Conservation (phyloP, 139 green algal genomes). For the Coelastrella sp. region DNA sequence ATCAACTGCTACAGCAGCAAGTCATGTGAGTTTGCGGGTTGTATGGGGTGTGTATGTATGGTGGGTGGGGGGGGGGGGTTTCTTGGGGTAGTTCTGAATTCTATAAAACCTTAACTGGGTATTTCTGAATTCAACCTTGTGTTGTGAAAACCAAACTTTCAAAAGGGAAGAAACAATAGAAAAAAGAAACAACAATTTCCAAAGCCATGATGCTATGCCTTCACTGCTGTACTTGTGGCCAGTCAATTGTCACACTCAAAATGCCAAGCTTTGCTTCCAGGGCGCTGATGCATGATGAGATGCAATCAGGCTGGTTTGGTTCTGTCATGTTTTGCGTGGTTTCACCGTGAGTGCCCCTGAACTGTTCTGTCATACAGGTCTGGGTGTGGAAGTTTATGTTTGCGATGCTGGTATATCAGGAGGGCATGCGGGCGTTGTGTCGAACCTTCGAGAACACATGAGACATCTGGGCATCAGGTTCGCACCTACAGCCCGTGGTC, state of each 20-base stretch:
- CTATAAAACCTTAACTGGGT: too few relatives aligned
- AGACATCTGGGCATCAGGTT: neutral
- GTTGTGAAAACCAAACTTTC: too few relatives aligned
- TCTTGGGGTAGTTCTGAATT: too few relatives aligned
- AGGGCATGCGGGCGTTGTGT: neutral
- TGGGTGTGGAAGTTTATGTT: neutral
- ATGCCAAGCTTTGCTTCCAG: neutral
- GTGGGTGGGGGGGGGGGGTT: too few relatives aligned
- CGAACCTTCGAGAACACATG: neutral
- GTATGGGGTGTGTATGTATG: too few relatives aligned
- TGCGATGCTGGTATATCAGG: neutral
- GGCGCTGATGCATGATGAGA: neutral
- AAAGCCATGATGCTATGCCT: too few relatives aligned
- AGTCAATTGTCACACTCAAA: conserved; percentile 3
- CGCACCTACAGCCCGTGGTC: neutral
- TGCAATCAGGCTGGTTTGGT: neutral
- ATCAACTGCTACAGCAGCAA: neutral
- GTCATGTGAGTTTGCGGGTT: too few relatives aligned
- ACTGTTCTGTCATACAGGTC: neutral
- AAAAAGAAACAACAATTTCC: too few relatives aligned
- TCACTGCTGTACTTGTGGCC: neutral
- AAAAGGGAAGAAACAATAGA: too few relatives aligned
- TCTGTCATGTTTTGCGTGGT: neutral
- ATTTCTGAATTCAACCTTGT: too few relatives aligned
- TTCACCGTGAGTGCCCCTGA: neutral